Percentiles rank a stretch among this genome's conserved stretches.
These are phyloP conservation scores for Colletotrichum tabaci DNA, from an alignment of 2,329 filamentous ascomycete species.

Conservation along the genomic window DNA sequence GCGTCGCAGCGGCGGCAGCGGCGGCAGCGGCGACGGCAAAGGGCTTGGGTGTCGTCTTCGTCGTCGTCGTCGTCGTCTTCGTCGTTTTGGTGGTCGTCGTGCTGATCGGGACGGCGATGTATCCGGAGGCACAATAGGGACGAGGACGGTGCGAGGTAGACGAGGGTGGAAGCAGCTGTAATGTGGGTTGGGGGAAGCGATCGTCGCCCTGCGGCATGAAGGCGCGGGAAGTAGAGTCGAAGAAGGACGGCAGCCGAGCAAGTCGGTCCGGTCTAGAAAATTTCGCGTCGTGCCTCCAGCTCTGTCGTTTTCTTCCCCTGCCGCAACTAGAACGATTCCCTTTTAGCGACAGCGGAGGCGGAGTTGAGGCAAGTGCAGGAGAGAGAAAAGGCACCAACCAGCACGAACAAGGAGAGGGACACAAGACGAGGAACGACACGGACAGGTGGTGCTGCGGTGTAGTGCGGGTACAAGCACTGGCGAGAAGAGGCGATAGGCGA, in stretches of 20 bases:
- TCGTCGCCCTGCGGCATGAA: slow-evolving; percentile 44
- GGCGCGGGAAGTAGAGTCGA: slow-evolving; percentile 29
- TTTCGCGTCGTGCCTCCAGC: slow-evolving; percentile 37
- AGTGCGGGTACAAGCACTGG: background rate
- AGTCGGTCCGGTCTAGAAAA: slow-evolving; percentile 36
- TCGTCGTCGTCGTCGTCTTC: background rate
- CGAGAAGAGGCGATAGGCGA: background rate
- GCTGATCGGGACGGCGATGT: slow-evolving; percentile 13
- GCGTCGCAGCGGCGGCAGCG: slow-evolving; percentile 15
- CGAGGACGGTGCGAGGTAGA: slow-evolving; percentile 30
- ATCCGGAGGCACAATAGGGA: slow-evolving; percentile 19
- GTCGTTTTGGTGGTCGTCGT: slow-evolving; percentile 10
- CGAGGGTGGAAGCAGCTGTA: slow-evolving; percentile 27
- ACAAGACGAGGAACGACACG: background rate
- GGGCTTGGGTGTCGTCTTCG: slow-evolving; percentile 3
- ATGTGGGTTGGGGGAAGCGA: slow-evolving; percentile 33
- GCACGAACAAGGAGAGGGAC: slow-evolving; percentile 22
- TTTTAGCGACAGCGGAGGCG: slow-evolving; percentile 39
- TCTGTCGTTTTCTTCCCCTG: slow-evolving; percentile 40
- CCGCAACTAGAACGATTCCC: slow-evolving; percentile 39
- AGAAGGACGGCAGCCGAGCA: slow-evolving; percentile 30
- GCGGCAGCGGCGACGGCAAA: slow-evolving; percentile 19
- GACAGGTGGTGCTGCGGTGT: background rate
- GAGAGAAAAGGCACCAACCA: slow-evolving; percentile 21
- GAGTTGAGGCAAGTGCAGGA: slow-evolving; percentile 21